A percentile compares a stretch with the other conserved stretches of the same genome.
Conservation (phyloP, 2,329 filamentous ascomycete genomes). For the Aureobasidium sp. region DNA sequence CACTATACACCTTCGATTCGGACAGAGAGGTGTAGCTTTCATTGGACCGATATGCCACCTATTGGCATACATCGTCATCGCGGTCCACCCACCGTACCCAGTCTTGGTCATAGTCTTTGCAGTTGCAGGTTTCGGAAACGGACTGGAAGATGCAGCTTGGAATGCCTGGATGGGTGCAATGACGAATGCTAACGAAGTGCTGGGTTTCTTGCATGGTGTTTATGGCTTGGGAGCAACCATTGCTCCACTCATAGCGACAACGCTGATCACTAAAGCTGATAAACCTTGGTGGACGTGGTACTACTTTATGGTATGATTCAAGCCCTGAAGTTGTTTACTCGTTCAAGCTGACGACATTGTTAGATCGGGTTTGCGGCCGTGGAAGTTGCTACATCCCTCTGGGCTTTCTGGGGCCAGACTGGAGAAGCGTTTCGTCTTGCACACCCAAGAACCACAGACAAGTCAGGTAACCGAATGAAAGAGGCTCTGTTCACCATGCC, state of each 20-base stretch:
- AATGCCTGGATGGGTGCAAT: slow-evolving; percentile 62
- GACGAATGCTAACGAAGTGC: slow-evolving; percentile 62
- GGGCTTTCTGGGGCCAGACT: slow-evolving; percentile 56
- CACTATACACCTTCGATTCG: slow-evolving; percentile 52
- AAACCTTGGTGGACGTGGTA: slow-evolving; percentile 67
- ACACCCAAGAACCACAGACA: slow-evolving; percentile 35
- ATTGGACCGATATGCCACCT: slow-evolving; percentile 56
- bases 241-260: slow-evolving; percentile 60
- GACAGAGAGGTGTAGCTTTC: slow-evolving; percentile 63
- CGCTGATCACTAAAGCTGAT: slow-evolving; percentile 56
- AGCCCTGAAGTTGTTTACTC: too few relatives aligned
- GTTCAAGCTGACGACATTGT: too few relatives aligned
- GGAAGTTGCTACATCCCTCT: slow-evolving; percentile 44
- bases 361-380: slow-evolving; percentile 47
- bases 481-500: slow-evolving; percentile 39
- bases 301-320: slow-evolving; percentile 66
- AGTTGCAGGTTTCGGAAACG: slow-evolving; percentile 64
- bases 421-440: slow-evolving; percentile 48
- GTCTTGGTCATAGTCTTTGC: slow-evolving; percentile 57
- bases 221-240: slow-evolving; percentile 66
- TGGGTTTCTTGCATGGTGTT: slow-evolving; percentile 62
- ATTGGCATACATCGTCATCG: slow-evolving; percentile 55
- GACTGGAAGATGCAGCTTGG: slow-evolving; percentile 55
- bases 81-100: slow-evolving; percentile 60
- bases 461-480: slow-evolving; percentile 41